Percentiles rank a stretch among this genome's conserved stretches.
Conservation (phyloP, 2,329 filamentous ascomycete genomes). For the Fusarium udum region DNA sequence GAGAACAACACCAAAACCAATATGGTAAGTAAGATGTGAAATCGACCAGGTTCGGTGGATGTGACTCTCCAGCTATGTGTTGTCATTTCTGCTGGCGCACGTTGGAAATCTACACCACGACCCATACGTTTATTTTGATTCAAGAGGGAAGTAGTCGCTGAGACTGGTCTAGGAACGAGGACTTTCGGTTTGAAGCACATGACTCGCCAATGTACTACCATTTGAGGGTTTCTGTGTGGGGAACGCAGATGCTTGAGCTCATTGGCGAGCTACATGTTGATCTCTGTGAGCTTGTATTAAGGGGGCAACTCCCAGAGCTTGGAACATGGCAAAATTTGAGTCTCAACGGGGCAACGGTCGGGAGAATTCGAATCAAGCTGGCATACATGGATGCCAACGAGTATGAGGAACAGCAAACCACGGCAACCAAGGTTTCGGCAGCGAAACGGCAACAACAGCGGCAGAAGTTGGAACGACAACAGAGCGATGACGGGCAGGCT, state of each 20-base stretch:
- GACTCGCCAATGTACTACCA: conserved; percentile 43
- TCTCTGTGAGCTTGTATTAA: conserved; percentile 37
- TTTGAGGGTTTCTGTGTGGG: conserved; percentile 41
- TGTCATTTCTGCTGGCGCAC: conserved; percentile 3
- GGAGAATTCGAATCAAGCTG: conserved; percentile 33
- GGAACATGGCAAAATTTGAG: conserved; percentile 36
- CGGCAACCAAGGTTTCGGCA: conserved; percentile 28
- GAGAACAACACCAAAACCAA: conserved; percentile 34
- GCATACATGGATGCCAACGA: conserved; percentile 31
- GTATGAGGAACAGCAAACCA: conserved; percentile 34
- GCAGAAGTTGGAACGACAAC: conserved; percentile 22
- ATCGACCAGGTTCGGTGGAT: conserved; percentile 7
- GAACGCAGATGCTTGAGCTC: conserved; percentile 39
- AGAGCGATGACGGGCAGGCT: conserved; percentile 33
- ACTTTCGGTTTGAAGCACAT: conserved; percentile 40
- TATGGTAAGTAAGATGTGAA: conserved; percentile 38
- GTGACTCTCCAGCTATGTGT: neutral
- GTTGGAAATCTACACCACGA: neutral
- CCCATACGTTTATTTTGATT: conserved; percentile 13
- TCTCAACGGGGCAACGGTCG: conserved; percentile 28
- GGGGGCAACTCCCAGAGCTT: conserved; percentile 30
- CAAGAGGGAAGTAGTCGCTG: conserved; percentile 21
- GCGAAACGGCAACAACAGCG: conserved; percentile 30
- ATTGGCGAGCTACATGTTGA: conserved; percentile 41
- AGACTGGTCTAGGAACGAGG: conserved; percentile 38